Evolutionary conservation across 768 basidiomycete species (phyloP), one percentile per base, ranked within the genome.

Genomic region (Royoungia palumana): DNA sequence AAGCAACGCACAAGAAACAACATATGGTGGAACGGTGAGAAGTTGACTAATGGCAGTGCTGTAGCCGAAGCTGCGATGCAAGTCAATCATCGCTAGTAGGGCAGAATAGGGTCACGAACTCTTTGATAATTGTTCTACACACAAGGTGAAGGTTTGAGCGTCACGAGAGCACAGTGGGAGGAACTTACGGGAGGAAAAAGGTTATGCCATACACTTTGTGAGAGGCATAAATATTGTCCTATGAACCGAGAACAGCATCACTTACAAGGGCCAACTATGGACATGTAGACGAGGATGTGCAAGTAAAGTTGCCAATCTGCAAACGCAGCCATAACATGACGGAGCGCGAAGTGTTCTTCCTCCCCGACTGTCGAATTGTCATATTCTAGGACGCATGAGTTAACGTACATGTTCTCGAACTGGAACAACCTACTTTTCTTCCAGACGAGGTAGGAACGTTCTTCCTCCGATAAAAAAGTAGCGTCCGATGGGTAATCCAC

Each of bases 21-120:
- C 62, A 56, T 85, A 87, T 8, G 83, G 83, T 2, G 85, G 85
- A 0, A 87, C 77, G 2, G 83, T 84, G 35, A 88, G 72, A 4
- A 87, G 70, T 56, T 86, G 82, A 46, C 77, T 81, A 45, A 82
- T 71, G 0, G 82, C 67, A 5, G 77, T 61, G 4, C 74, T 62
- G 59, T 79, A 77, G 2, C 85, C 85, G 46, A 87, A 86, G 19
- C 82, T 83, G 50, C 39, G 14, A 41, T 25, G 9, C 22, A 40
- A 41, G 28, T 64, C 17, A 47, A 44, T 30, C 32, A 43, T 22
- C 19, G 21, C 24, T 13, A 3, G 17, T 10, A 25, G 17, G n/a
- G 10, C 2, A 21, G 19, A 11, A 40, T 36, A 14, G 24, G 7
- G 12, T 20, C 30, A 43, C 40, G 6, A 54, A 79, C 79, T 67